phyloP scores from a whole-genome alignment of 805 yeast species.

The Lipomyces yamanashiensis region DNA sequence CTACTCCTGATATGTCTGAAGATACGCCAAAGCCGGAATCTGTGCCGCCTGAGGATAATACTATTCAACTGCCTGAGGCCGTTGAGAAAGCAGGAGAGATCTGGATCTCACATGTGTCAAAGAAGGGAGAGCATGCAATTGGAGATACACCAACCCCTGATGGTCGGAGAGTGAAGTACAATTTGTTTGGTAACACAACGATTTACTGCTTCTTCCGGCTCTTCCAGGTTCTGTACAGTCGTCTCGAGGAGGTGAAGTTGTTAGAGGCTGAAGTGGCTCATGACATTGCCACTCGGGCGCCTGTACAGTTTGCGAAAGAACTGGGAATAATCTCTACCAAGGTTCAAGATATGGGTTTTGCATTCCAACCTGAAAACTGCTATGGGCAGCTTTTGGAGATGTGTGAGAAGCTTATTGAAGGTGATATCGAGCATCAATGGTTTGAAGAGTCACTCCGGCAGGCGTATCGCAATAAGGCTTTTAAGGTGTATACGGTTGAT shows the following conservation, averaged over 20 bases:
- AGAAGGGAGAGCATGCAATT: constrained; percentile 37
- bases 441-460: constrained; percentile 95
- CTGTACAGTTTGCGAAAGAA: constrained; percentile 76
- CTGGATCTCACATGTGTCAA: constrained; percentile 42
- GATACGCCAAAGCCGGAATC: constrained; percentile 25
- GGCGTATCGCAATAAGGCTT: constrained; percentile 91
- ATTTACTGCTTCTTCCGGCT: constrained; percentile 89
- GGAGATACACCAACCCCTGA: constrained; percentile 39
- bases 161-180: constrained; percentile 52
- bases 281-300: constrained; percentile 60
- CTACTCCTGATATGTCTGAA: constrained; percentile 33
- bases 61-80: constrained; percentile 31
- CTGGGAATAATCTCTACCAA: constrained; percentile 80
- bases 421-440: constrained; percentile 90
- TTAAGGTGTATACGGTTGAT: constrained; percentile 88
- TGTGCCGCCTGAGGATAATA: constrained; percentile 22
- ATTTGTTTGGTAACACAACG: constrained; percentile 85
- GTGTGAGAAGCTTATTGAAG: constrained; percentile 78
- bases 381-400: constrained; percentile 79
- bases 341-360: constrained; percentile 77
- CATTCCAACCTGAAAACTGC: constrained; percentile 52
- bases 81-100: constrained; percentile 39
- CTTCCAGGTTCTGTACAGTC: constrained; percentile 75
- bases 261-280: constrained; percentile 71
- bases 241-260: constrained; percentile 76